These are phyloP conservation scores for Aspergillus fumigatus DNA, from an alignment of 2,329 filamentous ascomycete genomes.

Conservation along the genomic window DNA sequence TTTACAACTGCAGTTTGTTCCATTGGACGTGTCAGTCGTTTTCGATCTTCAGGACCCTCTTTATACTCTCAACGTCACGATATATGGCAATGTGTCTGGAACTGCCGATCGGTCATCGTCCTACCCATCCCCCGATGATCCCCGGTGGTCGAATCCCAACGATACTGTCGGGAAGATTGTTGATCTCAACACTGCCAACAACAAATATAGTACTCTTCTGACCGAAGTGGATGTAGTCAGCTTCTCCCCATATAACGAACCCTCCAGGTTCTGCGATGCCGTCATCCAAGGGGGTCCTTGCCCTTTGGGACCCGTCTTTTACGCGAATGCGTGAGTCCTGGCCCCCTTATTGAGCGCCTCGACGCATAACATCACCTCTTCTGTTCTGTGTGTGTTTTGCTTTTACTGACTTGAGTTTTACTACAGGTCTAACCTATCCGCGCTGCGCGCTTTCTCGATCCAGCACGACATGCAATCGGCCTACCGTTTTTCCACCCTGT, in stretches of 20 bases:
- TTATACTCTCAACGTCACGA: slow-evolving; percentile 68
- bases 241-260: slow-evolving; percentile 63
- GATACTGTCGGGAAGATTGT: slow-evolving; percentile 72
- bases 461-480: slow-evolving; percentile 71
- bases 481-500: slow-evolving; percentile 81
- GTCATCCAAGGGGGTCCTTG: slow-evolving; percentile 57
- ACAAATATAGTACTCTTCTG: slow-evolving; percentile 68
- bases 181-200: slow-evolving; percentile 53
- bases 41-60: slow-evolving; percentile 61
- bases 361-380: neutral
- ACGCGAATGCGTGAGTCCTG: slow-evolving; percentile 46
- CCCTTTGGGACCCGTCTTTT: slow-evolving; percentile 71
- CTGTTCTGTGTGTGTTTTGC: neutral
- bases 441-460: slow-evolving; percentile 68
- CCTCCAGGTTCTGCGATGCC: slow-evolving; percentile 62
- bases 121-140: slow-evolving; percentile 57
- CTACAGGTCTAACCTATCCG: slow-evolving; percentile 42
- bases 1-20: slow-evolving; percentile 71
- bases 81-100: slow-evolving; percentile 90
- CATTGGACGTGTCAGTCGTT: slow-evolving; percentile 66
- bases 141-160: slow-evolving; percentile 59
- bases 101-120: slow-evolving; percentile 46
- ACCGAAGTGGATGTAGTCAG: slow-evolving; percentile 68
- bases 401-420: slow-evolving; percentile 1
- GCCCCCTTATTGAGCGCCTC: neutral